These are phyloP conservation scores for Ogataea ramenticola DNA, from an alignment of 805 yeast species.

Conservation along the genomic window DNA sequence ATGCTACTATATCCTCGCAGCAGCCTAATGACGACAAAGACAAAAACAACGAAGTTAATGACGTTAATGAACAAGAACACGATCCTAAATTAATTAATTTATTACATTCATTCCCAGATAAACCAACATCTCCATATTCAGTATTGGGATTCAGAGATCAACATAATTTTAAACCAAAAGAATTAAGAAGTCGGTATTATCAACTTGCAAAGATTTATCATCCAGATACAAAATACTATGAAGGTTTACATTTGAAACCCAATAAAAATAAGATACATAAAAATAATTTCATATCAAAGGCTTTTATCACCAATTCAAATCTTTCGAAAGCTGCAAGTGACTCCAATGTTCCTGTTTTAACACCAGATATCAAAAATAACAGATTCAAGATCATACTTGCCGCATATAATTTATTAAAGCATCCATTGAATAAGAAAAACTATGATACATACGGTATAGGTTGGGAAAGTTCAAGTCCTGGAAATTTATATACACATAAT, in stretches of 20 bases:
- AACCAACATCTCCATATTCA: conserved; percentile 53
- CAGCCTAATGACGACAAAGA: no score
- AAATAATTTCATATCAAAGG: not conserved
- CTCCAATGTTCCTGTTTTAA: conserved; percentile 4
- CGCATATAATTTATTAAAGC: conserved; percentile 52
- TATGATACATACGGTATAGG: conserved; percentile 43
- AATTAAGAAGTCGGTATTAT: conserved; percentile 44
- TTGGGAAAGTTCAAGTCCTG: conserved; percentile 26
- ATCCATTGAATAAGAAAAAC: conserved; percentile 32
- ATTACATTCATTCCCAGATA: conserved; percentile 35
- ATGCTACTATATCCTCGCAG: not conserved
- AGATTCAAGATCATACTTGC: conserved; percentile 49
- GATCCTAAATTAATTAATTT: conserved; percentile 19
- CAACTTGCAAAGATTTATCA: conserved; percentile 70
- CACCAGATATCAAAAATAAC: conserved; percentile 24
- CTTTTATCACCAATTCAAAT: not conserved
- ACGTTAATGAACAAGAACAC: not conserved
- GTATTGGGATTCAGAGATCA: conserved; percentile 40
- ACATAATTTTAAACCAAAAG: conserved; percentile 26
- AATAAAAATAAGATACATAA: no score
- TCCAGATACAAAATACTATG: conserved; percentile 47
- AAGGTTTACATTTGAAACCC: conserved; percentile 9
- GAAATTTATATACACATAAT: not conserved
- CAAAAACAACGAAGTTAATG: no score
- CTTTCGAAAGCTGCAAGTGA: conserved; percentile 1